These are phyloP conservation scores for Gymnopilus dilepis DNA, from an alignment of 768 basidiomycete genomes.

Conservation along the genomic window DNA sequence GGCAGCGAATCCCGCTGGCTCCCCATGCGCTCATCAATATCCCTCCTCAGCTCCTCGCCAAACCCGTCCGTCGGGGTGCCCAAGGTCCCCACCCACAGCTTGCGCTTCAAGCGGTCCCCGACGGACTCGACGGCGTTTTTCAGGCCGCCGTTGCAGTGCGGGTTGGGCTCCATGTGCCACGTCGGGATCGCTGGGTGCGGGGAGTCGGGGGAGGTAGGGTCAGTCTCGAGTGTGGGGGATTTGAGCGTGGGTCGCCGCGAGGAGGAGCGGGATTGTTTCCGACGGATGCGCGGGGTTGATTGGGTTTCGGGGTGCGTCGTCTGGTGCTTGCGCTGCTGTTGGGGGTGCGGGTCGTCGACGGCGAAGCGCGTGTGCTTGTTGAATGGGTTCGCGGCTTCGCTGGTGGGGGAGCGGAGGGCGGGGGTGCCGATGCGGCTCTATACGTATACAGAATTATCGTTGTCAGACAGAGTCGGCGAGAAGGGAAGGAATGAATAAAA, in stretches of 20 bases:
- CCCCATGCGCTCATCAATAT: constrained; percentile 59
- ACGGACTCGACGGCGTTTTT: constrained; percentile 83
- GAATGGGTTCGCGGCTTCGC: constrained; percentile 64
- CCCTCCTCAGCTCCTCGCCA: constrained; percentile 55
- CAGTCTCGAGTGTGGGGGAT: constrained; percentile 16
- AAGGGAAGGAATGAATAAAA: background rate
- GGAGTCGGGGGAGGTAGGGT: constrained; percentile 26
- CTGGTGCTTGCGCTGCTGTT: constrained; percentile 50
- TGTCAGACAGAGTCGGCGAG: background rate
- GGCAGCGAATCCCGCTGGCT: constrained; percentile 45
- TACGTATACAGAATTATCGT: background rate
- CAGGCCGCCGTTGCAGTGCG: constrained; percentile 82
- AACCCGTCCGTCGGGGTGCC: constrained; percentile 74
- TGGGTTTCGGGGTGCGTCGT: constrained; percentile 50
- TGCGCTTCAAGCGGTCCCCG: constrained; percentile 52
- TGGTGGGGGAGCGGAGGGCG: constrained; percentile 41
- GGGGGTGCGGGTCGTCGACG: constrained; percentile 28
- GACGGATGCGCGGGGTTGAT: constrained; percentile 47
- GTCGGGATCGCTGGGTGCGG: constrained; percentile 22
- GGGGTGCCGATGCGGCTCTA: constrained; percentile 44
- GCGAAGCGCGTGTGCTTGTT: constrained; percentile 48
- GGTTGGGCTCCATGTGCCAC: constrained; percentile 61
- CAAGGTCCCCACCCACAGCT: constrained; percentile 73
- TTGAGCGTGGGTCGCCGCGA: constrained; percentile 46
- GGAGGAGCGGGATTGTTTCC: constrained; percentile 58